Base-by-base conservation (phyloP, 495 filamentous ascomycete genomes). In the Sporormia fimetaria region DNA sequence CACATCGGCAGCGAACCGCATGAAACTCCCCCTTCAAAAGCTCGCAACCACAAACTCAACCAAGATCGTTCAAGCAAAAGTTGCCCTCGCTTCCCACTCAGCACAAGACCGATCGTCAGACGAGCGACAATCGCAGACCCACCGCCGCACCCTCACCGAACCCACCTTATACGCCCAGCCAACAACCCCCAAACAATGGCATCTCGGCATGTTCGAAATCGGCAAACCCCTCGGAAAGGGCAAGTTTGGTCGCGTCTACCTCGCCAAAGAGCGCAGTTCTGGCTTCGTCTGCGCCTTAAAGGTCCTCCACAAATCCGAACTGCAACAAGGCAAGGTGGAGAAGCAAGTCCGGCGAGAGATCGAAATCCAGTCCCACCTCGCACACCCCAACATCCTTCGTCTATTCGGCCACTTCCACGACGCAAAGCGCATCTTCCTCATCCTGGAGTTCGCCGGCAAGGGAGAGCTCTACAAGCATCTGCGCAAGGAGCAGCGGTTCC, bases 201-300 rank as follows among this genome's bases (percentile, higher is more conserved):
- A 95, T 49, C 78, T 98, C 2, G 87, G 88, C 59, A 96, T 98
- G 90, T 98, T 98, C 56, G 90, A 98, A 55, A 96, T 98, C 51
- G 90, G 90, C 7, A 83, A 87, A 33, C 92, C 90, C 2, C 67
- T 98, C 4, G 90, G 90, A 6, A 98, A 96, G 60, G 90, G 90
- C 38, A 98, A 98, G 61, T 98, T 96, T 56, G 90, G 90, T 3
- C 75, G 92, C 31, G 90, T 98, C 1, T 98, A 98, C 58, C 75
- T 98, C 2, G 90, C 88, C 30, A 83, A 87, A 42, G 90, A 98
- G 60, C 75, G 86, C 21, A 79, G 73, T 30, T 83, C 75, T 15
- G 83, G 83, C 47, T 98, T 94, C 63, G 83, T 98, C 41, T 98
- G 90, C 63, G 90, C 87, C 6, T 71, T 98, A 38, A 98, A 98